Evolutionary conservation across 163 green algal species (phyloP), one percentile per base, ranked within the genome.

Genomic region (Chloromonas sp.): DNA sequence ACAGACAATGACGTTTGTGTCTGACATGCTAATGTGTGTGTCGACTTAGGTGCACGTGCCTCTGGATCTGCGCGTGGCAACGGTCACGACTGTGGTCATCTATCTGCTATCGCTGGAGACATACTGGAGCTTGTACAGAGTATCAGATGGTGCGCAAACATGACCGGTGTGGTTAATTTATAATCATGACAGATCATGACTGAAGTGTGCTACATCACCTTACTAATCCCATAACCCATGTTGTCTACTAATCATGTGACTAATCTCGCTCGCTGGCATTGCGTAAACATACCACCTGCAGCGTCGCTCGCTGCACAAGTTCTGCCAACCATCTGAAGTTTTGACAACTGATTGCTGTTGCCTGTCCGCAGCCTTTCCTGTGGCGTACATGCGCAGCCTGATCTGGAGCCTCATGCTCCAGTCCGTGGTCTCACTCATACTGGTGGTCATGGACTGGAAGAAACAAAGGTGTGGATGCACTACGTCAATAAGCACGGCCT

Each of bases 401-500:
- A 86, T 88, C 71, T 88, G 86, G 86, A 88, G 71, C 14, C 78
- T 81, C 60, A 82, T 88, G 82, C 79, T 88, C 3, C 61, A 78
- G 61, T 8, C 60, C 58, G 2, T 58, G 60, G 79, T 83, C 8
- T 58, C 79, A 3, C 3, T 66, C 5, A 61, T 82, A 2, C 58
- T 82, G 36, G 2, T n/a, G 78, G 57, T 62, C 2, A 3, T 82
- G 78, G 78, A 82, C 57, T 15, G 3, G 36, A 66, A 58, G n/a
- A 61, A 58, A 14, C 36, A 62, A 2, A 82, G 3, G 78, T 62
- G 78, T 3, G 11, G 2, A 36, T 5, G 74, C 74, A n/a, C 66
- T n/a, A 76, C 66, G 66, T n/a, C 66, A n/a, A 8, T 76, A 76
- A 76, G 11, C 5, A 13, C 66, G 5, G 66, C 66, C 11, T n/a